Evolutionary conservation across 805 yeast species (phyloP).

Genomic region (Candida rishiriensis): DNA sequence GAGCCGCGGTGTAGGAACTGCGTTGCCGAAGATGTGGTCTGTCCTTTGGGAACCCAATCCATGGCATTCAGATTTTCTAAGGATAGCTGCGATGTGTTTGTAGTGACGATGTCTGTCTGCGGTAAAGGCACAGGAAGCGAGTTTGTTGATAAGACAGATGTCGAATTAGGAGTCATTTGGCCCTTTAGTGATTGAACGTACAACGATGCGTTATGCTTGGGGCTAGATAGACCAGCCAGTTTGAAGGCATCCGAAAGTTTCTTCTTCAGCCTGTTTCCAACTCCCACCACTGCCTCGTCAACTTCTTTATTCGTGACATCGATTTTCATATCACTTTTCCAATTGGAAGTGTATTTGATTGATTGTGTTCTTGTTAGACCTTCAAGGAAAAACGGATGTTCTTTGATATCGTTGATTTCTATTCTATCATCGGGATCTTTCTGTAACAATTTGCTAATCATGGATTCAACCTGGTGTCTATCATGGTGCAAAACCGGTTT

Average conservation of each 20-base stretch:
- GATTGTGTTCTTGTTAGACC: slow-evolving; percentile 27
- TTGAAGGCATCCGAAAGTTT: slow-evolving; percentile 41
- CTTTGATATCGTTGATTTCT: slow-evolving; percentile 66
- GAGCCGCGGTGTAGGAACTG: slow-evolving; percentile 11
- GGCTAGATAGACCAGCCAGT: slow-evolving; percentile 13
- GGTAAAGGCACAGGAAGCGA: slow-evolving; percentile 7
- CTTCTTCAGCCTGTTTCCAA: slow-evolving; percentile 59
- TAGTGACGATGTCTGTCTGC: neutral
- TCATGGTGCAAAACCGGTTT: slow-evolving; percentile 20
- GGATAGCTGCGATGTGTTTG: too few relatives aligned
- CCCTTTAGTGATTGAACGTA: slow-evolving; percentile 16
- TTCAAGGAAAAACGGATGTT: slow-evolving; percentile 58
- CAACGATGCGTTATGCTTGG: slow-evolving; percentile 9
- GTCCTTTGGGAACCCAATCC: neutral
- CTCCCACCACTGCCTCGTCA: slow-evolving; percentile 75
- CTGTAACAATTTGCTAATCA: slow-evolving; percentile 55
- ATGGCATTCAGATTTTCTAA: neutral
- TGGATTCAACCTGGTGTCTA: slow-evolving; percentile 45
- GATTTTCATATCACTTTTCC: slow-evolving; percentile 38
- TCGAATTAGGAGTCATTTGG: slow-evolving; percentile 6
- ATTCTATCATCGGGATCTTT: slow-evolving; percentile 70
- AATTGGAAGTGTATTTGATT: slow-evolving; percentile 24
- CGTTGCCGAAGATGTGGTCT: neutral
- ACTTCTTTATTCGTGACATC: slow-evolving; percentile 65
- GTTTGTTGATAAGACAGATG: slow-evolving; percentile 13